Evolutionary conservation across 2,329 filamentous ascomycete species (phyloP).

Genomic region (Trichoderma brevicompactum): DNA sequence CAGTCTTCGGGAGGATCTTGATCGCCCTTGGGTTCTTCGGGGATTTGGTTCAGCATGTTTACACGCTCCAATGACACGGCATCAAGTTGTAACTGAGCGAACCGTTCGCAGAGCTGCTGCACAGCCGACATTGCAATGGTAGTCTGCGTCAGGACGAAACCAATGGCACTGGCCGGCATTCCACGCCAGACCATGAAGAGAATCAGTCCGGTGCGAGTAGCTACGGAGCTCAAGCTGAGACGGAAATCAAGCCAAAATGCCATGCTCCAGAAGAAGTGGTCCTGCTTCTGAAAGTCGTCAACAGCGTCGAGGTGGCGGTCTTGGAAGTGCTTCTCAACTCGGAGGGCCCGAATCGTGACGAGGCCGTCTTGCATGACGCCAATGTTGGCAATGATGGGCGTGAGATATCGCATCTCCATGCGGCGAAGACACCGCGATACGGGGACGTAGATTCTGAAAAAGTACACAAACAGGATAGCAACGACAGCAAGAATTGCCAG

Average conservation of each 20-base stretch:
- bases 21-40: conserved; percentile 71
- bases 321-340: conserved; percentile 78
- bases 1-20: conserved; percentile 74
- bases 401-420: conserved; percentile 87
- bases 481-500: conserved; percentile 72
- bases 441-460: conserved; percentile 78
- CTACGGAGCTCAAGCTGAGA: conserved; percentile 64
- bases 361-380: conserved; percentile 84
- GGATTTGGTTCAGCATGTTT: conserved; percentile 77
- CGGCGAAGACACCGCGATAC: conserved; percentile 81
- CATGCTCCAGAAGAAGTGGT: conserved; percentile 93
- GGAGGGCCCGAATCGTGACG: conserved; percentile 84
- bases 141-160: conserved; percentile 73
- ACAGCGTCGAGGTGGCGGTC: conserved; percentile 78
- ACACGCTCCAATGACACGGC: conserved; percentile 90
- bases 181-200: conserved; percentile 73
- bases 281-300: conserved; percentile 90
- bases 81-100: conserved; percentile 87
- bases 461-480: conserved; percentile 69
- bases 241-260: conserved; percentile 84
- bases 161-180: conserved; percentile 78
- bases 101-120: conserved; percentile 70
- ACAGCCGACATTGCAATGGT: conserved; percentile 44
- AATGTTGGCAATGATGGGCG: conserved; percentile 89
- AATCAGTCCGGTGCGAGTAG: conserved; percentile 75